phyloP scores from a whole-genome alignment of 2,329 filamentous ascomycete species.

The Bipolaris zeicola region DNA sequence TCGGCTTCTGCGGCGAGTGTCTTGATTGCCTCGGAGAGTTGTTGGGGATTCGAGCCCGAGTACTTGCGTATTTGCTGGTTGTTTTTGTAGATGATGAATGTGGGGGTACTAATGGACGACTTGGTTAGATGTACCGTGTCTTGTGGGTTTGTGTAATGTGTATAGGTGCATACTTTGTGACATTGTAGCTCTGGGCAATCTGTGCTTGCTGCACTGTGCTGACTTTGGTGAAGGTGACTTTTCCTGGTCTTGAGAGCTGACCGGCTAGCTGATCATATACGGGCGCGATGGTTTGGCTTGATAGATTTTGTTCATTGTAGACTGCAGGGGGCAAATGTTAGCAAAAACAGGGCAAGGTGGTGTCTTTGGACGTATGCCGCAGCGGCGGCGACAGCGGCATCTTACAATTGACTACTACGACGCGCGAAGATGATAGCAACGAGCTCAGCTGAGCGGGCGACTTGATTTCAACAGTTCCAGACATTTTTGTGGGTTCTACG shows the following conservation, averaged over 20 bases:
- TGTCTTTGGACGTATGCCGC: slow-evolving; percentile 8
- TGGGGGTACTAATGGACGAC: slow-evolving; percentile 67
- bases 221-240: slow-evolving; percentile 85
- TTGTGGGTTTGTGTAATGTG: background rate
- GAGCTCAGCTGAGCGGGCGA: slow-evolving; percentile 50
- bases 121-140: slow-evolving; percentile 16
- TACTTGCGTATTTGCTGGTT: slow-evolving; percentile 71
- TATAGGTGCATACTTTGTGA: slow-evolving; percentile 63
- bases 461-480: slow-evolving; percentile 51
- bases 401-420: slow-evolving; percentile 91
- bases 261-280: slow-evolving; percentile 77
- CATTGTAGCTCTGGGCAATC: slow-evolving; percentile 72
- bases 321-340: slow-evolving; percentile 59
- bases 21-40: slow-evolving; percentile 72
- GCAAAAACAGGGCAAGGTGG: slow-evolving; percentile 23
- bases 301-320: slow-evolving; percentile 84
- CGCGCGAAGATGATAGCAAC: slow-evolving; percentile 73
- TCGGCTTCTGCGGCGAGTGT: slow-evolving; percentile 71
- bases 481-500: slow-evolving; percentile 46
- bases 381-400: slow-evolving; percentile 26
- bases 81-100: slow-evolving; percentile 82
- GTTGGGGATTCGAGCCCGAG: slow-evolving; percentile 72
- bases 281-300: slow-evolving; percentile 83
- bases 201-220: slow-evolving; percentile 79
- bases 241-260: slow-evolving; percentile 71